Base-by-base conservation (phyloP, 1,284 basidiomycete genomes). In the Marasmius fiardii region DNA sequence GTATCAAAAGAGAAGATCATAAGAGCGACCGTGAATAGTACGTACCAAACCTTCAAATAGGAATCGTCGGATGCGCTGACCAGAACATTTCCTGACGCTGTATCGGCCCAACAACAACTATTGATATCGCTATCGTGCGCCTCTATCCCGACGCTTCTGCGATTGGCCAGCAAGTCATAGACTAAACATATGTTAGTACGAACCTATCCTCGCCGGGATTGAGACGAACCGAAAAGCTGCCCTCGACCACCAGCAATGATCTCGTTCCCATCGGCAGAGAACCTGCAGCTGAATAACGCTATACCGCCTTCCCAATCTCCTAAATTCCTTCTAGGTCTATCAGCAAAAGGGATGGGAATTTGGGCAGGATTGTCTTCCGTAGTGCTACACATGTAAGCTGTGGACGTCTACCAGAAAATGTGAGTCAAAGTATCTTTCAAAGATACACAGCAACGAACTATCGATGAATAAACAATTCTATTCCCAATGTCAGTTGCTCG, bases 251-350 rank as follows among this genome's bases (percentile, higher is more conserved):
- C 88, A 24, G 88, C 88, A 52, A 90, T 76, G 18, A 98, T 86
- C 71, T 99, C 97, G 55, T 91, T 91, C 0, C 94, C 95, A 65
- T 98, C 95, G 12, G 95, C 93, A 33, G 93, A 97, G 69, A 98
- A 99, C 23, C 93, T 85, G 67, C 97, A 93, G 61, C 92, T 88
- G 52, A 43, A 88, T 86, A 64, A 86, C 88, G 23, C 73, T 20
- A 58, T 57, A n/a, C 66, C 67, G 49, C 76, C 75, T 24, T 71
- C 74, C 65, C 77, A 75, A 6, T 70, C 55, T 54, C 64, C 61
- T 23, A 54, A 52, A 56, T 68, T 67, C 41, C 65, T 71, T 28
- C 59, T 62, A 20, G 65, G 65, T 10, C 74, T 68, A 62, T 88
- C 84, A 8, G 78, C 73, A 62, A 96, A 94, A 50, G 82, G 78